phyloP scores from a whole-genome alignment of 352 stramenopile genomes.

The Globisporangium lucens region DNA sequence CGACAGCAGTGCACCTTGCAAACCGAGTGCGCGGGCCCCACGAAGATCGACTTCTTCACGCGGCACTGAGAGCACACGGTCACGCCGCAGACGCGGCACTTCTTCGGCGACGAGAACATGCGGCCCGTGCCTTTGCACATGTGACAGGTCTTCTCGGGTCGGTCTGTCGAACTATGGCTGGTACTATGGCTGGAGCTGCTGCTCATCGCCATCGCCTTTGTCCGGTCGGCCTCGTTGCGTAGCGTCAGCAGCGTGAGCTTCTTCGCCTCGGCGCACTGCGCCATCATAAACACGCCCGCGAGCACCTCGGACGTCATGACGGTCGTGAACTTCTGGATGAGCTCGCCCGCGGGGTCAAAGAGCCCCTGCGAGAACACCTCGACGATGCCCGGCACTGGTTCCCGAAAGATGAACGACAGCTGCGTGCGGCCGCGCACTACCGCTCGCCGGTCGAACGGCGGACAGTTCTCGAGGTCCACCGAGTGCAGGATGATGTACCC shows the following conservation, averaged over 20 bases:
- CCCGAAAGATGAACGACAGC: conserved; percentile 33
- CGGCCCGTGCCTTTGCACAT: conserved; percentile 4
- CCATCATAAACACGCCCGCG: conserved; percentile 13
- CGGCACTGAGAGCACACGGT: conserved; percentile 45
- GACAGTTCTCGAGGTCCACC: conserved; percentile 36
- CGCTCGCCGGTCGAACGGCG: conserved; percentile 25
- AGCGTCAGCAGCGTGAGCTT: conserved; percentile 45
- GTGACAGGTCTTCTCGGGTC: neutral
- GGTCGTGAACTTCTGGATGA: conserved; percentile 25
- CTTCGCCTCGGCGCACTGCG: conserved; percentile 45
- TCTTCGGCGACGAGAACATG: conserved; percentile 19
- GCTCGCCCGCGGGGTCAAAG: conserved; percentile 43
- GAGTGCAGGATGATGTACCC: conserved; percentile 47
- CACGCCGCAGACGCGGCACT: conserved; percentile 40
- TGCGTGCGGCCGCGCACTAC: conserved; percentile 31
- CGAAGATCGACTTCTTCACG: conserved; percentile 46
- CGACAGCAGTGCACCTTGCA: conserved; percentile 1
- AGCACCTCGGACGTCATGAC: conserved; percentile 33
- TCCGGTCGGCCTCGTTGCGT: conserved; percentile 27
- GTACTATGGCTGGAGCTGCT: neutral
- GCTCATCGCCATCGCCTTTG: conserved; percentile 2
- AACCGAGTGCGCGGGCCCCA: conserved; percentile 14
- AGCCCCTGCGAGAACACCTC: conserved; percentile 39
- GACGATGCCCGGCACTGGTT: conserved; percentile 31
- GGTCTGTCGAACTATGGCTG: neutral